These are phyloP conservation scores for Fusarium torulosum DNA, from an alignment of 2,329 filamentous ascomycete genomes.

Conservation along the genomic window DNA sequence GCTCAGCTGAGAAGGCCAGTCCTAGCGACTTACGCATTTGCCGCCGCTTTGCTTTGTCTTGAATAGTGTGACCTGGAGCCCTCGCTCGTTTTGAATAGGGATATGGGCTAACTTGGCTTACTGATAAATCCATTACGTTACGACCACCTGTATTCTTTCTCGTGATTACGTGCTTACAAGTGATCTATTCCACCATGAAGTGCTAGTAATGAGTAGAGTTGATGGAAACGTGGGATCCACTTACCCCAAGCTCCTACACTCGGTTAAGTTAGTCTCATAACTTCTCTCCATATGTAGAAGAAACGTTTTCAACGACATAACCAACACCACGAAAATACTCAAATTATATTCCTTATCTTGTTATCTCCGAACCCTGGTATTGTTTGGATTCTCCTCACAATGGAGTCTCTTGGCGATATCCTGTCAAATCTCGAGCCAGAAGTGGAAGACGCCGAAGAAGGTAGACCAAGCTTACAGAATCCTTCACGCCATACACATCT, in stretches of 20 bases:
- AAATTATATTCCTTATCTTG: no score
- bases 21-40: not conserved
- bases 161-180: not conserved
- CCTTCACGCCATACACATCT: constrained; percentile 3
- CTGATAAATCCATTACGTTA: not conserved
- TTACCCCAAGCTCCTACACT: constrained; percentile 3
- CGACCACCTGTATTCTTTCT: not conserved
- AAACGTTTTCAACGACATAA: not conserved
- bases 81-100: not conserved
- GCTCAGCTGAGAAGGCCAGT: not conserved
- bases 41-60: not conserved
- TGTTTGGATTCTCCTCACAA: not conserved
- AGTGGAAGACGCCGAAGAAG: constrained; percentile 64
- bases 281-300: not conserved
- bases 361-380: not conserved
- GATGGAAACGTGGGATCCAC: constrained; percentile 1
- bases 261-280: constrained; percentile 1
- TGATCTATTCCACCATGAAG: not conserved
- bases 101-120: not conserved
- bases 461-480: constrained; percentile 42
- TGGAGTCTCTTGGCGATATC: constrained; percentile 43
- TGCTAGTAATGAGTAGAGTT: not conserved
- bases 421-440: constrained; percentile 56
- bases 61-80: no score
- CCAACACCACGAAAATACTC: not conserved